A percentile compares a stretch with the other conserved stretches of the same genome.
phyloP scores from a whole-genome alignment of 2,329 filamentous ascomycete genomes.

The Epichloe glyceriae region DNA sequence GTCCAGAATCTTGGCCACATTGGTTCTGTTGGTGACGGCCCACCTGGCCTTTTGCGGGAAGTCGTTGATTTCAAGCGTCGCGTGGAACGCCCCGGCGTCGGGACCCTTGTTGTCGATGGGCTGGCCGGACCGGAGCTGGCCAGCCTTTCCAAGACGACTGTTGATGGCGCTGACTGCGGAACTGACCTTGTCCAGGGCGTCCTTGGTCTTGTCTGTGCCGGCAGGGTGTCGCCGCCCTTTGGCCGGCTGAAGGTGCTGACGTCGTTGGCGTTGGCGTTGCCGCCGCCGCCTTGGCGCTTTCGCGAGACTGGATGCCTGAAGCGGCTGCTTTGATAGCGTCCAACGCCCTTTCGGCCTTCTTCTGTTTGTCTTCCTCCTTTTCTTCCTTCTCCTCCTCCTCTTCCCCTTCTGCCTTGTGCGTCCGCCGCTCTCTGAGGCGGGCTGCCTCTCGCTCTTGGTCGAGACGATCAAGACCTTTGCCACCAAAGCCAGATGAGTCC shows the following conservation, averaged over 20 bases:
- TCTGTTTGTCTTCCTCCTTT: constrained; percentile 59
- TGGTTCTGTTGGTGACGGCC: constrained; percentile 97
- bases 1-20: constrained; percentile 95
- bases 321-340: constrained; percentile 50
- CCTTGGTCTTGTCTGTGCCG: constrained; percentile 46
- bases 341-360: constrained; percentile 56
- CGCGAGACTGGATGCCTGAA: constrained; percentile 42
- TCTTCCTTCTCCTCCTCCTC: constrained; percentile 77
- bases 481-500: constrained; percentile 80
- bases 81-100: constrained; percentile 91
- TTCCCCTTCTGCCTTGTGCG: constrained; percentile 76
- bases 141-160: constrained; percentile 75
- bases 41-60: constrained; percentile 97
- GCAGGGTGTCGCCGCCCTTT: constrained; percentile 34
- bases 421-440: constrained; percentile 73
- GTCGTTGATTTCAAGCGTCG: constrained; percentile 97
- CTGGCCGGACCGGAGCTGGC: constrained; percentile 79
- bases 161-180: constrained; percentile 90
- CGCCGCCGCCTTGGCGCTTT: constrained; percentile 27
- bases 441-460: constrained; percentile 85
- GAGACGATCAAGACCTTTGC: constrained; percentile 82
- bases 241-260: constrained; percentile 15
- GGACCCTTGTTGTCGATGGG: constrained; percentile 98
- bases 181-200: constrained; percentile 72
- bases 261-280: constrained; percentile 19